Percentiles rank a stretch among this genome's conserved stretches.
Conservation (phyloP, 2,329 filamentous ascomycete genomes). For the Fusarium equiseti region DNA sequence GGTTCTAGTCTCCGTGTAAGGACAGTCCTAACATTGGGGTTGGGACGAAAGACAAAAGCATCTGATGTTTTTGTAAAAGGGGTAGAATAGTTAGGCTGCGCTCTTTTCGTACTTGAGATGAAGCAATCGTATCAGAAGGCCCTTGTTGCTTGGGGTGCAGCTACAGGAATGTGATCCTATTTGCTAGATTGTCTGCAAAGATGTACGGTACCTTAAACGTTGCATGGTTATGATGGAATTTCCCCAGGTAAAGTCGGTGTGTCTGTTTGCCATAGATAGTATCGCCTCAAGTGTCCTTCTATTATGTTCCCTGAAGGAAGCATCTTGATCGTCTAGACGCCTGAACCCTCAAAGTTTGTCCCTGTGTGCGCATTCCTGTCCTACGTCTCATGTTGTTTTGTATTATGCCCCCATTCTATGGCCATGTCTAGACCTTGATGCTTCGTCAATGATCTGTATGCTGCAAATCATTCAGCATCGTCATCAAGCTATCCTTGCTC, state of each 20-base stretch:
- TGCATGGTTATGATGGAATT: constrained; percentile 16
- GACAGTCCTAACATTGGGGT: neutral
- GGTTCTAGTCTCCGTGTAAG: constrained; percentile 33
- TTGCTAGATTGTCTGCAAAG: constrained; percentile 16
- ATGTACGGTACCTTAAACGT: constrained; percentile 8
- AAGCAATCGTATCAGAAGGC: constrained; percentile 20
- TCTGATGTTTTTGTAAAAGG: constrained; percentile 19
- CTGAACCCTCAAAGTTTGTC: constrained; percentile 24
- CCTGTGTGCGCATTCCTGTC: constrained; percentile 12
- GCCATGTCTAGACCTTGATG: constrained; percentile 5
- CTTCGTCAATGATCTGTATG: constrained; percentile 26
- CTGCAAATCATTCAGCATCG: neutral
- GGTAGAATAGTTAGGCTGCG: constrained; percentile 1
- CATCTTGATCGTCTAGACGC: constrained; percentile 9
- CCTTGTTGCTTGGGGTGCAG: constrained; percentile 24
- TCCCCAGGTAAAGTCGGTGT: constrained; percentile 35
- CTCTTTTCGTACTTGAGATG: constrained; percentile 3
- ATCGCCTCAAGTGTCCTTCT: neutral
- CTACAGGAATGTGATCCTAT: constrained; percentile 27
- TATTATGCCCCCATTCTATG: constrained; percentile 16
- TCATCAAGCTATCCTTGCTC: constrained; percentile 1
- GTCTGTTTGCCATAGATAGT: constrained; percentile 1
- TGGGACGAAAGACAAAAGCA: constrained; percentile 5
- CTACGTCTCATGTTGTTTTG: constrained; percentile 19
- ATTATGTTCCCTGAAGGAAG: constrained; percentile 1